Conservation (phyloP, 192 early-diverging fungal species). For the Coemansia sp. region DNA sequence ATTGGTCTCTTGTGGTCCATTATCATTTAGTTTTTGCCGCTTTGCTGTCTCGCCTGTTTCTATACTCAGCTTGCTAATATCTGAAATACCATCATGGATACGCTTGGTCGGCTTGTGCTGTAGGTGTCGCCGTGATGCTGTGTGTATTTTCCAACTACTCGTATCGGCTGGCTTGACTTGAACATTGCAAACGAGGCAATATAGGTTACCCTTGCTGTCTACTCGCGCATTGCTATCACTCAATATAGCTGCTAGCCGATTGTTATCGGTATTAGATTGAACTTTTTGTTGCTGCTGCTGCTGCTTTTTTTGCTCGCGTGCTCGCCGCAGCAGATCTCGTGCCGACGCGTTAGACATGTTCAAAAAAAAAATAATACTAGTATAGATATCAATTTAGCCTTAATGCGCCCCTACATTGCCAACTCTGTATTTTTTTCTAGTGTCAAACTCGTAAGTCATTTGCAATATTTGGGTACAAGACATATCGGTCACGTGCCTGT, state of each 20-base stretch:
- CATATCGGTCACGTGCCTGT: slow-evolving; percentile 4
- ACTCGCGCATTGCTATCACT: not conserved
- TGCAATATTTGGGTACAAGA: not conserved
- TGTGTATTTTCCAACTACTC: slow-evolving; percentile 22
- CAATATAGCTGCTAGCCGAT: not conserved
- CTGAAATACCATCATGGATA: not conserved
- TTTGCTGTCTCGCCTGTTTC: slow-evolving; percentile 7
- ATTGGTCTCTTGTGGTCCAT: not conserved
- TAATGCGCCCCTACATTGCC: not conserved
- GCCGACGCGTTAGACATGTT: slow-evolving; percentile 35
- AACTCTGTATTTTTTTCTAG: not conserved
- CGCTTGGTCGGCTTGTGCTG: not conserved
- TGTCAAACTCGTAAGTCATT: not conserved
- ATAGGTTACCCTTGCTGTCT: not conserved
- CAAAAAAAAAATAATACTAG: slow-evolving; percentile 2
- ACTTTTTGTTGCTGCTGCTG: slow-evolving; percentile 10
- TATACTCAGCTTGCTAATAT: slow-evolving; percentile 12
- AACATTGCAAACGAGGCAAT: slow-evolving; percentile 4
- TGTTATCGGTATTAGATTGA: not conserved
- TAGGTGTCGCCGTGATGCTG: slow-evolving; percentile 17
- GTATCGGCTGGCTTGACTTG: slow-evolving; percentile 16
- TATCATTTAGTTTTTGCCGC: slow-evolving; percentile 16
- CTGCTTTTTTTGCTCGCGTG: slow-evolving; percentile 47
- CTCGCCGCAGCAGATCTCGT: slow-evolving; percentile 37
- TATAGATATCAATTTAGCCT: not conserved